Conservation (phyloP, 768 basidiomycete genomes). For the Hydnum rufescens region DNA sequence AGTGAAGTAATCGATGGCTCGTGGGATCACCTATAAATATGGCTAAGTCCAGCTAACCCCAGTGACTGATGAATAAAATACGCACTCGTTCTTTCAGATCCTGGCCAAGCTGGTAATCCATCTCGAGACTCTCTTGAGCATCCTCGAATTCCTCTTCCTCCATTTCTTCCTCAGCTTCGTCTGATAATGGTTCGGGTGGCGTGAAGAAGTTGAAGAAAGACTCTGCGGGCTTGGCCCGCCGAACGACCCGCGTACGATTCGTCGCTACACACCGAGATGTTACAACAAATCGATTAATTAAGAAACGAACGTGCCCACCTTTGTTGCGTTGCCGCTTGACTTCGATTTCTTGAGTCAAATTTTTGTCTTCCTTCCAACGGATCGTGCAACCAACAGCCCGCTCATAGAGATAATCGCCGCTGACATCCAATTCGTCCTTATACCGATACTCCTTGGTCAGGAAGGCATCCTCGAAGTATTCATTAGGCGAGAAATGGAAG, state of each 20-base stretch:
- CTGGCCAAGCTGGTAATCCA: conserved; percentile 96
- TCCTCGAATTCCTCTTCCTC: conserved; percentile 78
- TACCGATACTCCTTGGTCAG: conserved; percentile 92
- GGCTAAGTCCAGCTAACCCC: neutral
- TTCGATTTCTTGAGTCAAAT: conserved; percentile 92
- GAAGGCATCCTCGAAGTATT: conserved; percentile 67
- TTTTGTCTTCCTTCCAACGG: conserved; percentile 96
- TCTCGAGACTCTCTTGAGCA: conserved; percentile 80
- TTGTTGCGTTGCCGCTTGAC: conserved; percentile 99
- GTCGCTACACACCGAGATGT: conserved; percentile 17
- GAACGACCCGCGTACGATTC: conserved; percentile 27
- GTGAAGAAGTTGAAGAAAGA: conserved; percentile 99
- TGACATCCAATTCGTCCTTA: conserved; percentile 75
- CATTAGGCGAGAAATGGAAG: conserved; percentile 67
- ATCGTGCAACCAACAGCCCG: conserved; percentile 80
- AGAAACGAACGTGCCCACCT: conserved; percentile 33
- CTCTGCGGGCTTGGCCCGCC: conserved; percentile 72
- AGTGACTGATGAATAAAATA: conserved; percentile 4
- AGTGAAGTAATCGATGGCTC: conserved; percentile 93
- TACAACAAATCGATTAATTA: neutral
- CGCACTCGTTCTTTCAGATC: conserved; percentile 88
- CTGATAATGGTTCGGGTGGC: conserved; percentile 53
- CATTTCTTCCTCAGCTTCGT: conserved; percentile 52
- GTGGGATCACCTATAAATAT: conserved; percentile 59
- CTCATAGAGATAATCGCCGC: conserved; percentile 93